Conservation (phyloP, 345 rosid species). For the Aquilaria sinensis region DNA sequence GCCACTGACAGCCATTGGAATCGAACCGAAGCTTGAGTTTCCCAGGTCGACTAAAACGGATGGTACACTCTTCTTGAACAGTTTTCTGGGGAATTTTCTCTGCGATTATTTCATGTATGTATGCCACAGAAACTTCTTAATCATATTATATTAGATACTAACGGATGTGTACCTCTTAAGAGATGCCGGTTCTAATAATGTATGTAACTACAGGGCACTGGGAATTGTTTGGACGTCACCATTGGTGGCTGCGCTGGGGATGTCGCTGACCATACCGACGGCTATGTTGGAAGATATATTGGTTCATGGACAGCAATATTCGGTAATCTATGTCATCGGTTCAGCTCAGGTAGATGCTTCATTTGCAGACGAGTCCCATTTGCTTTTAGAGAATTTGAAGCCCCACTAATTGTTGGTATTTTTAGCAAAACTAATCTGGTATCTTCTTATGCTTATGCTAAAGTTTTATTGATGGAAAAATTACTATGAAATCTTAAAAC, state of each 20-base stretch:
- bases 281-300: constrained; percentile 44
- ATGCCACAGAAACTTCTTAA: too few species aligned
- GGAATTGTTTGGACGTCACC: constrained; percentile 44
- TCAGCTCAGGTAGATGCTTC: constrained; percentile 23
- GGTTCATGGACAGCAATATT: constrained; percentile 29
- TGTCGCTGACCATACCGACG: constrained; percentile 34
- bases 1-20: constrained; percentile 36
- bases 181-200: too few species aligned
- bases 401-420: too few species aligned
- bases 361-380: not conserved
- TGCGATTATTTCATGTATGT: constrained; percentile 37
- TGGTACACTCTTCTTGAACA: constrained; percentile 22
- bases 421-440: too few species aligned
- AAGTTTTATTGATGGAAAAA: too few species aligned
- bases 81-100: constrained; percentile 35
- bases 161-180: too few species aligned
- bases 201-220: constrained; percentile 25
- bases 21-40: constrained; percentile 33
- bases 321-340: constrained; percentile 25
- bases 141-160: too few species aligned
- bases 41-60: constrained; percentile 24
- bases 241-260: constrained; percentile 35
- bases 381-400: too few species aligned
- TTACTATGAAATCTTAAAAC: too few species aligned
- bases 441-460: too few species aligned